Conservation (phyloP, 192 early-diverging fungal genomes). For the Coemansia asiatica region DNA sequence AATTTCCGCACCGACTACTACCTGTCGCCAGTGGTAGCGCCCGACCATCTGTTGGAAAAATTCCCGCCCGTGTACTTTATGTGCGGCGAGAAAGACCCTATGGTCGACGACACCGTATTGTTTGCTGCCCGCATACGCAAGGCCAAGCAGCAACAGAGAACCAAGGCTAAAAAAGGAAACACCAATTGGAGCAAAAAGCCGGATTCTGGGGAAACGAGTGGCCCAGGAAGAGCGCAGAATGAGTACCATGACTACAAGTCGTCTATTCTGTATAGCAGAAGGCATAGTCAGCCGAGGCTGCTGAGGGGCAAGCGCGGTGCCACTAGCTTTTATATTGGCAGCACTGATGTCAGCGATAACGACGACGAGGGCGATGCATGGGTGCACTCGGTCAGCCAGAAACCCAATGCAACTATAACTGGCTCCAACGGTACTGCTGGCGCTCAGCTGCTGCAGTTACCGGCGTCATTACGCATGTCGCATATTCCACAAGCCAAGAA, state of each 20-base stretch:
- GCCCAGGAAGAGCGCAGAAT: not conserved
- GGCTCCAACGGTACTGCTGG: not conserved
- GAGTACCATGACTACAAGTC: constrained; percentile 26
- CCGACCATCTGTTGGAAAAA: constrained; percentile 77
- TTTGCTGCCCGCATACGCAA: constrained; percentile 83
- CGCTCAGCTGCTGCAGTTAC: constrained; percentile 2
- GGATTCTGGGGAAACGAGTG: not conserved
- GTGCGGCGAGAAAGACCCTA: constrained; percentile 94
- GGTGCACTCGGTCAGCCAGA: not conserved
- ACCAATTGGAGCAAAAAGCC: not conserved
- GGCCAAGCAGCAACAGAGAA: constrained; percentile 77
- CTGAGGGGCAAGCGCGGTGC: not conserved
- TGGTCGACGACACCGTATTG: constrained; percentile 95
- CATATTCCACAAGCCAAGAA: constrained; percentile 7
- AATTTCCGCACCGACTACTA: constrained; percentile 83
- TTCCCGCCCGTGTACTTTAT: constrained; percentile 92
- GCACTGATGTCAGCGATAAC: constrained; percentile 49
- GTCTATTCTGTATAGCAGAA: constrained; percentile 23
- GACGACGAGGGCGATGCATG: constrained; percentile 17
- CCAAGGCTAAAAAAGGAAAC: not conserved
- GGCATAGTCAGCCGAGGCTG: constrained; percentile 32
- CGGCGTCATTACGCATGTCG: constrained; percentile 35
- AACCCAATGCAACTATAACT: not conserved
- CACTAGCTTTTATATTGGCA: constrained; percentile 42
- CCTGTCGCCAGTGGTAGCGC: constrained; percentile 81